Evolutionary conservation across 495 filamentous ascomycete genomes (phyloP).

Genomic region (Penicillium malachiteum): DNA sequence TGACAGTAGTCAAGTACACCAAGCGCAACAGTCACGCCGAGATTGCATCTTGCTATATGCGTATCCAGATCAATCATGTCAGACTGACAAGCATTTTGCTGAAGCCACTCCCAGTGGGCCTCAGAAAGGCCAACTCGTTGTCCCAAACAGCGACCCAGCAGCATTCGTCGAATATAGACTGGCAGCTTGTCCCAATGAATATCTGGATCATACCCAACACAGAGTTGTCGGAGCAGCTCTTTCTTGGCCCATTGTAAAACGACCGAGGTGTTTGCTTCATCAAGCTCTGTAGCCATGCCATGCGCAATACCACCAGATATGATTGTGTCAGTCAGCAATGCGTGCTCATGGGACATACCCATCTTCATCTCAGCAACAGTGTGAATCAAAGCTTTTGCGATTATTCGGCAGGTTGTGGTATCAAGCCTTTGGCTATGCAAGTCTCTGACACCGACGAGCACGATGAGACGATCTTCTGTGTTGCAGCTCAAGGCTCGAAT

Average conservation of each 20-base stretch:
- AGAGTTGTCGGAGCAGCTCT: conserved; percentile 42
- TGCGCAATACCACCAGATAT: conserved; percentile 40
- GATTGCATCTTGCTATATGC: conserved; percentile 43
- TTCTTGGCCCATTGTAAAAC: conserved; percentile 44
- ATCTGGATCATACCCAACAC: conserved; percentile 43
- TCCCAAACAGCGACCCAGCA: conserved; percentile 42
- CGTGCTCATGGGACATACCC: conserved; percentile 51
- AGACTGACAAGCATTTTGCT: conserved; percentile 36
- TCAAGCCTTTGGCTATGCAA: conserved; percentile 38
- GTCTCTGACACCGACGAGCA: conserved; percentile 44
- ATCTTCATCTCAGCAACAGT: conserved; percentile 50
- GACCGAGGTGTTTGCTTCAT: conserved; percentile 31
- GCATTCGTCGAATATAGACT: conserved; percentile 29
- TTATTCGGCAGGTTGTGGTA: conserved; percentile 46
- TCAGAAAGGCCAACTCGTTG: conserved; percentile 27
- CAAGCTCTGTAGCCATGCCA: conserved; percentile 37
- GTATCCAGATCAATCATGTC: conserved; percentile 33
- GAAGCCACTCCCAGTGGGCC: conserved; percentile 33
- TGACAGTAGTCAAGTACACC: conserved; percentile 40
- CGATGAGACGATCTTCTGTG: conserved; percentile 31
- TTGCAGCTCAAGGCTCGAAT: conserved; percentile 50
- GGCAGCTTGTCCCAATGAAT: conserved; percentile 45
- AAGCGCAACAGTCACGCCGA: conserved; percentile 39
- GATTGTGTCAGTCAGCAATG: conserved; percentile 47
- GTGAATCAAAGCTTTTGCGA: conserved; percentile 57